These are phyloP conservation scores for Nyssa sinensis DNA, from an alignment of 148 eudicot genomes.

Conservation along the genomic window DNA sequence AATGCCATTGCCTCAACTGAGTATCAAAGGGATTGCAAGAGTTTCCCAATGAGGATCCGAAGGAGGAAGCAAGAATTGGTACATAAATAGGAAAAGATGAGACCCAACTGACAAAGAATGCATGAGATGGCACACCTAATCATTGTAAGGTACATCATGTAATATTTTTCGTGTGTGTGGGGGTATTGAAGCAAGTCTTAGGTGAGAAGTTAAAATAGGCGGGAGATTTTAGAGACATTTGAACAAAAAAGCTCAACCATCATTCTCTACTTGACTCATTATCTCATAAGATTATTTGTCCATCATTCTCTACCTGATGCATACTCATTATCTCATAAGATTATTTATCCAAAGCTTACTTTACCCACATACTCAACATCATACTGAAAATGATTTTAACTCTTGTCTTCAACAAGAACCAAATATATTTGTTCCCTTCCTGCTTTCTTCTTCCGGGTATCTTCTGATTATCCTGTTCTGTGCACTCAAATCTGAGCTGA, in stretches of 20 bases:
- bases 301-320: slow-evolving; percentile 13
- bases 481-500: too few species aligned
- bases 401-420: background rate
- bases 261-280: slow-evolving; percentile 11
- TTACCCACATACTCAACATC: slow-evolving; percentile 5
- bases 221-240: slow-evolving; percentile 10
- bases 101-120: slow-evolving; percentile 2
- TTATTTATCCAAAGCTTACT: slow-evolving; percentile 9
- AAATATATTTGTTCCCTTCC: too few species aligned
- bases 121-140: slow-evolving; percentile 25
- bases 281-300: slow-evolving; percentile 1
- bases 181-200: background rate
- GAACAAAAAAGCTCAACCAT: slow-evolving; percentile 14
- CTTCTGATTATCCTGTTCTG: too few species aligned
- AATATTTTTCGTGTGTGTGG: background rate
- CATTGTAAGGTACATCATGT: slow-evolving; percentile 5
- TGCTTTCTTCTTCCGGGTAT: too few species aligned
- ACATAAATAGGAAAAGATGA: slow-evolving; percentile 10
- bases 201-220: background rate
- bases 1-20: background rate
- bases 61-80: slow-evolving; percentile 6
- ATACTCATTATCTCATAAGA: slow-evolving; percentile 6
- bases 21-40: background rate
- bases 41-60: background rate
- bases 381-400: background rate